phyloP scores from a whole-genome alignment of 202 grass and related monocot genomes.

The Schoenoplectus triqueter region DNA sequence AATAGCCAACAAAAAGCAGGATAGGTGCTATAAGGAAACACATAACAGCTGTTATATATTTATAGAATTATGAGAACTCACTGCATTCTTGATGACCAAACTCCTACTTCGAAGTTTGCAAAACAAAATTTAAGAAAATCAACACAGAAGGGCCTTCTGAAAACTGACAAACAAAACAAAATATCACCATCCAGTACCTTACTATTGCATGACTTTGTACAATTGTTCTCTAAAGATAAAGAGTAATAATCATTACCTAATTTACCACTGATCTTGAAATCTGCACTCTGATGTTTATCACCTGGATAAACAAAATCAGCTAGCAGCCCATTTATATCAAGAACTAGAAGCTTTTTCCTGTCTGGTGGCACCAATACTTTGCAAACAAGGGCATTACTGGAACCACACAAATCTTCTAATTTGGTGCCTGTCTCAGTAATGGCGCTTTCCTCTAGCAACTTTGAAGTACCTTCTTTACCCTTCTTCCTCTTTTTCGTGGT shows the following conservation, averaged over 20 bases:
- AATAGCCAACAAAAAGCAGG: neutral
- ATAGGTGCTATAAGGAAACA: neutral
- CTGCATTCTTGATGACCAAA: slow-evolving; percentile 88
- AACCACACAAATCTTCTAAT: neutral
- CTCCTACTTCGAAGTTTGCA: slow-evolving; percentile 75
- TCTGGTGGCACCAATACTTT: slow-evolving; percentile 39
- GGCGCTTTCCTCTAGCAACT: neutral
- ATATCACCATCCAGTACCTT: neutral
- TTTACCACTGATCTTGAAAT: slow-evolving; percentile 68
- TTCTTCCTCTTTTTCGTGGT: neutral
- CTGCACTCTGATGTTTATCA: slow-evolving; percentile 47
- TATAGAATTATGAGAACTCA: slow-evolving; percentile 25
- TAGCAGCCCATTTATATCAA: slow-evolving; percentile 92
- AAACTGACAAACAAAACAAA: slow-evolving; percentile 51
- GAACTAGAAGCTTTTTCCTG: slow-evolving; percentile 75
- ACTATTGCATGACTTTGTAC: neutral
- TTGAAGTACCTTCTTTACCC: neutral
- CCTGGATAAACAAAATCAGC: slow-evolving; percentile 73
- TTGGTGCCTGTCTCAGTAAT: neutral
- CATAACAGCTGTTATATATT: neutral
- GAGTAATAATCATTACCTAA: slow-evolving; percentile 44
- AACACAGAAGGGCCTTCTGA: slow-evolving; percentile 62
- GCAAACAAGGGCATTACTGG: slow-evolving; percentile 17
- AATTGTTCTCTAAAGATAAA: slow-evolving; percentile 3
- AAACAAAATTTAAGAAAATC: slow-evolving; percentile 95